Base-by-base conservation (phyloP, 176 grass and related monocot genomes). In the Eragrostis curvula region DNA sequence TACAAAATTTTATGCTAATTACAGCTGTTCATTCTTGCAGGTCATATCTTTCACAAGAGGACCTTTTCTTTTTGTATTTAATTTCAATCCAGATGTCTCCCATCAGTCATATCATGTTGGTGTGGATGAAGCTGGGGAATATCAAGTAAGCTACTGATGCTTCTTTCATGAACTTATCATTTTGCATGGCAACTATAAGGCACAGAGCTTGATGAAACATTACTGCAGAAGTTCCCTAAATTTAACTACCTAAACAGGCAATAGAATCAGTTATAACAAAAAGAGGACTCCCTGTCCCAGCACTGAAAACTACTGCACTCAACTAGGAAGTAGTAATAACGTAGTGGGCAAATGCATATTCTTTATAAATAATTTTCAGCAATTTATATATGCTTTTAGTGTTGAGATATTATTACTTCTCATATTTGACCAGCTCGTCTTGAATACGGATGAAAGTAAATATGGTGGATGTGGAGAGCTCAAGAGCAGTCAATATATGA, bases 51-150 rank as follows among this genome's bases (percentile, higher is more conserved):
- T 92, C 86, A 89, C 64, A 18, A 94, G 88, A 85, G 95, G 95
- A 14, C 74, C 90, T 81, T 84, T 94, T 44, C 70, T 98, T 71
- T 98, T 94, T 56, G 43, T 91, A 71, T 94, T 98, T 75, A 97
- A 97, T 68, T 97, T 97, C 79, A 89, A 97, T 89, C 95, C 88
- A 11, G 79, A 92, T 75, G 65, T 40, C 36, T 92, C 80, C 40
- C 83, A 89, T 81, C 69, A 89, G 49, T 11, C 73, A 16, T 93
- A 93, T 70, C 59, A 61, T 87, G 73, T 98, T 71, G 95, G 95
- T 85, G 95, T 91, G 36, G 95, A 92, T 53, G 95, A 97, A 98
- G 95, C 95, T 71, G 95, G 95, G 50, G 95, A 98, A 68, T 94
- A 94, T 80, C 83, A 91, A 86, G 91, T 91, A 88, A 69, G 71